Conservation (phyloP, 2,329 filamentous ascomycete species). For the Aureobasidium sp. region DNA sequence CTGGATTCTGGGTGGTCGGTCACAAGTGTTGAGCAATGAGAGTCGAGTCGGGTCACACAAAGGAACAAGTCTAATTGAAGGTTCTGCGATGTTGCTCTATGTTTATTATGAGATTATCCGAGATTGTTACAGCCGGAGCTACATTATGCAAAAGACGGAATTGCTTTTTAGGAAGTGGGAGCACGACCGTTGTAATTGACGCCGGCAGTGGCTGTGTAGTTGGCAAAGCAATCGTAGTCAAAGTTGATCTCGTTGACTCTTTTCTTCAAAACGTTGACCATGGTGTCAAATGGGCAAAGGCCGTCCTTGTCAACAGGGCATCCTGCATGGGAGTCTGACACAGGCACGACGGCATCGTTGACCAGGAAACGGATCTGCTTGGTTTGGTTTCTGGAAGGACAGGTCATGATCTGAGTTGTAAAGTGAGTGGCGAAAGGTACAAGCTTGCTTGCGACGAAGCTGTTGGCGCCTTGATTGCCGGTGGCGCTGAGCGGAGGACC, state of each 20-base stretch:
- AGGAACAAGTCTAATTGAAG: too few relatives aligned
- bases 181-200: slow-evolving; percentile 11
- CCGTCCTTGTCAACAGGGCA: slow-evolving; percentile 12
- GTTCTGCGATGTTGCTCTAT: too few relatives aligned
- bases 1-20: neutral
- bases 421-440: slow-evolving; percentile 16
- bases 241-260: slow-evolving; percentile 7
- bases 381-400: slow-evolving; percentile 7
- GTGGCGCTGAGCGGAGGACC: neutral
- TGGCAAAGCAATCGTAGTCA: slow-evolving; percentile 9
- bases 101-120: too few relatives aligned
- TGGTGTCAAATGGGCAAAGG: slow-evolving; percentile 13
- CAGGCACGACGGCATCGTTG: slow-evolving; percentile 10
- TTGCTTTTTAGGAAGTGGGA: neutral
- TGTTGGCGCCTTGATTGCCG: slow-evolving; percentile 5
- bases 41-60: too few relatives aligned
- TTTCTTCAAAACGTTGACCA: neutral
- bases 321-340: slow-evolving; percentile 1
- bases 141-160: neutral
- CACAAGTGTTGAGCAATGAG: too few relatives aligned
- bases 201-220: slow-evolving; percentile 9
- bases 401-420: slow-evolving; percentile 12
- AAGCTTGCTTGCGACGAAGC: slow-evolving; percentile 9
- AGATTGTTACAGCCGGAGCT: too few relatives aligned
- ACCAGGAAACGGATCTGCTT: slow-evolving; percentile 14